Percentiles rank a stretch among this genome's conserved stretches.
Evolutionary conservation across 202 grass and related monocot species (phyloP).

Genomic region (Carex sylvatica): DNA sequence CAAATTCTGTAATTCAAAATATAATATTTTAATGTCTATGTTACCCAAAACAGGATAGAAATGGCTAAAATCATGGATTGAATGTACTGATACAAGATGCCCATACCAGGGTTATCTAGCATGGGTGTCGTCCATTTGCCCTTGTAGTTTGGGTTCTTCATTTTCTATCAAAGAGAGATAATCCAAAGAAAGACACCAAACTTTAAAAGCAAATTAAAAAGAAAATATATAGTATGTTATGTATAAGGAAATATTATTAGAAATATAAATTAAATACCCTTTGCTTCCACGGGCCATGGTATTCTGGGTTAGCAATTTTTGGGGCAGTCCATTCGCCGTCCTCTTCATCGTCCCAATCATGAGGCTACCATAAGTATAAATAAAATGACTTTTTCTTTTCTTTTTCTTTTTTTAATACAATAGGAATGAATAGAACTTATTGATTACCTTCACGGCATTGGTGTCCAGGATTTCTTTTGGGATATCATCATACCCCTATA

Average conservation of each 20-base stretch:
- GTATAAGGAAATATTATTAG: not conserved
- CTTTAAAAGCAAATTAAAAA: not conserved
- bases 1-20: slow-evolving; percentile 49
- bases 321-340: slow-evolving; percentile 83
- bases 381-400: not conserved
- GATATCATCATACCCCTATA: slow-evolving; percentile 77
- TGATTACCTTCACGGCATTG: slow-evolving; percentile 49
- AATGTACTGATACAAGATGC: not conserved
- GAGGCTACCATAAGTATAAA: slow-evolving; percentile 41
- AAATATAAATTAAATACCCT: slow-evolving; percentile 36
- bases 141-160: slow-evolving; percentile 64
- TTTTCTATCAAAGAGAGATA: slow-evolving; percentile 39
- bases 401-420: too few species aligned
- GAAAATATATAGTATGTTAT: not conserved
- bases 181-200: slow-evolving; percentile 12
- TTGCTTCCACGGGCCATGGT: slow-evolving; percentile 74
- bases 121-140: slow-evolving; percentile 68
- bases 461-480: slow-evolving; percentile 70
- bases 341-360: slow-evolving; percentile 84
- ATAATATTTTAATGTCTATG: not conserved
- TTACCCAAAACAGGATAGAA: not conserved
- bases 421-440: not conserved
- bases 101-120: slow-evolving; percentile 55
- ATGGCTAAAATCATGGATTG: not conserved
- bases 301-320: slow-evolving; percentile 76